Base-by-base conservation (phyloP, 257 asterid species). In the Echium plantagineum region DNA sequence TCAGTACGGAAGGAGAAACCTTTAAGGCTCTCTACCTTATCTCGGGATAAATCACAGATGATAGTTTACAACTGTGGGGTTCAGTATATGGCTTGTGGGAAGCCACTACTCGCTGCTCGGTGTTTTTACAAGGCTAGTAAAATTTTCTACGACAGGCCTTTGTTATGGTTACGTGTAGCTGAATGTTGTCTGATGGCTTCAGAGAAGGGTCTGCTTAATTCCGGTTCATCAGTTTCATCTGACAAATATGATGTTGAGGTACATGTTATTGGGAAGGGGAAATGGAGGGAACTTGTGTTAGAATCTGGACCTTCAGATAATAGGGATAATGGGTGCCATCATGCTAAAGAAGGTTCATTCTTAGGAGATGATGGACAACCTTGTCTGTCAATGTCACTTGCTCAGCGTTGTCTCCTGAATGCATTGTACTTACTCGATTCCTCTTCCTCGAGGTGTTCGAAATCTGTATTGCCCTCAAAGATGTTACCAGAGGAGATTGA, bases 121-220 rank as follows among this genome's bases (percentile, higher is more conserved):
- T 87, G 85, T 77, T 90, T 90, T 68, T 80, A 77, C 22, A 84
- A 69, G 72, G 81, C 96, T 69, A 74, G 93, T 65, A 32, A 63
- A 57, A 62, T 83, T 52, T 87, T 81, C 67, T 79, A 77, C 53
- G 70, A 82, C 62, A 71, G 72, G 64, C 96, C 98, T 52, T 87
- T 90, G 59, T 70, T 87, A 60, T 90, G 98, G 98, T 70, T 90
- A 60, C 74, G 96, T 60, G 62, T 83, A 53, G 91, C 94, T 18
- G 98, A 90, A 75, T 90, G 95, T 70, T 90, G 98, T 80, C 71
- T 90, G 48, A 73, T 87, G 89, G 95, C 95, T 53, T 72, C 80
- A 56, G 94, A 85, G 64, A 82, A 80, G 63, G 96, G 95, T 56
- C 75, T 83, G 69, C 73, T 89, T 65, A 80, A 72, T 73, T 69